A percentile compares a stretch with the other conserved stretches of the same genome.
phyloP scores from a whole-genome alignment of 768 basidiomycete species.

The Xerocomus spinulosus region DNA sequence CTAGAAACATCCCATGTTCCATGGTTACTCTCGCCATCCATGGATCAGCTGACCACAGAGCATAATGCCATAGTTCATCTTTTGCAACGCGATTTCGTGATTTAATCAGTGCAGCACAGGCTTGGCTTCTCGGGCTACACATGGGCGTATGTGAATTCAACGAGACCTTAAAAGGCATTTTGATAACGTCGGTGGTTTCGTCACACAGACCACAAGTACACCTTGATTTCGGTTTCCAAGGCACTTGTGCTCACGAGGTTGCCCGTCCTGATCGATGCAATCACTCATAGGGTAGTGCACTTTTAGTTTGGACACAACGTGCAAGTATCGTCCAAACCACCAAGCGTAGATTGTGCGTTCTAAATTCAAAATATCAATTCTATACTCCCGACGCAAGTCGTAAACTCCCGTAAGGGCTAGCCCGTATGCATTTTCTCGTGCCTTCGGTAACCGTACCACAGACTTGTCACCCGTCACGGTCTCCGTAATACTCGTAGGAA shows the following conservation, averaged over 20 bases:
- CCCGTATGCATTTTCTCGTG: background rate
- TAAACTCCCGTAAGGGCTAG: background rate
- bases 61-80: background rate
- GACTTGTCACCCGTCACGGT: background rate
- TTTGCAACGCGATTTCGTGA: background rate
- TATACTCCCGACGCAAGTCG: background rate
- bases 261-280: background rate
- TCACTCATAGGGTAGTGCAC: background rate
- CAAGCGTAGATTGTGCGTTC: background rate
- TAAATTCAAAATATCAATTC: background rate
- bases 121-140: background rate
- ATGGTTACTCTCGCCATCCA: no score
- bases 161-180: background rate
- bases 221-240: background rate
- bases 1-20: no score
- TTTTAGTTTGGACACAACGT: no score
- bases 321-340: no score
- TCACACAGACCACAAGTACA: background rate
- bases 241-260: background rate
- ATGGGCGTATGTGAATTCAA: background rate
- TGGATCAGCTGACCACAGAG: no score
- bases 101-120: background rate
- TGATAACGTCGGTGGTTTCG: background rate
- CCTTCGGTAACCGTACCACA: background rate
- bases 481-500: conserved; percentile 11